Conservation (phyloP, 148 eudicot species). For the Fagopyrum esculentum region DNA sequence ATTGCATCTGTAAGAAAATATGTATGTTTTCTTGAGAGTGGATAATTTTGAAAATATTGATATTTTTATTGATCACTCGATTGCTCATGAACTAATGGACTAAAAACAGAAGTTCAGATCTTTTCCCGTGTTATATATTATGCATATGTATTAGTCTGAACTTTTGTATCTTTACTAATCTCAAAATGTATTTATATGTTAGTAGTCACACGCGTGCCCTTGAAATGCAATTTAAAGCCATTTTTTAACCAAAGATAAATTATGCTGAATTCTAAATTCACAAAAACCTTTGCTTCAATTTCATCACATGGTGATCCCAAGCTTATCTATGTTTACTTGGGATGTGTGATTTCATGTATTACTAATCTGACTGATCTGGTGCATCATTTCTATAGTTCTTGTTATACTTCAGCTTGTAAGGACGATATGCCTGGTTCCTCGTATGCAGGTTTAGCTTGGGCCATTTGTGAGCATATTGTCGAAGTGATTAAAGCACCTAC, state of each 20-base stretch:
- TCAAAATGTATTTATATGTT: background rate
- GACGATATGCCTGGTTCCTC: background rate
- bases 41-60: background rate
- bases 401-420: background rate
- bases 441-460: constrained; percentile 93
- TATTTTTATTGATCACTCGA: background rate
- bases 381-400: background rate
- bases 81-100: background rate
- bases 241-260: background rate
- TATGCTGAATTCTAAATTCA: background rate
- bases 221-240: background rate
- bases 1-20: background rate
- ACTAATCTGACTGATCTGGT: background rate
- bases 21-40: background rate
- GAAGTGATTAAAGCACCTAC: constrained; percentile 90
- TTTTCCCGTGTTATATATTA: background rate
- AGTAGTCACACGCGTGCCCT: background rate
- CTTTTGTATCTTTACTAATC: background rate
- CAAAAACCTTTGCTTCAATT: background rate
- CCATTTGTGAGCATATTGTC: constrained; percentile 94
- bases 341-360: background rate
- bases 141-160: background rate
- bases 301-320: background rate
- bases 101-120: background rate
- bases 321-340: background rate